Base-by-base conservation (phyloP, 1,284 basidiomycete genomes). In the Ganoderma sinense region DNA sequence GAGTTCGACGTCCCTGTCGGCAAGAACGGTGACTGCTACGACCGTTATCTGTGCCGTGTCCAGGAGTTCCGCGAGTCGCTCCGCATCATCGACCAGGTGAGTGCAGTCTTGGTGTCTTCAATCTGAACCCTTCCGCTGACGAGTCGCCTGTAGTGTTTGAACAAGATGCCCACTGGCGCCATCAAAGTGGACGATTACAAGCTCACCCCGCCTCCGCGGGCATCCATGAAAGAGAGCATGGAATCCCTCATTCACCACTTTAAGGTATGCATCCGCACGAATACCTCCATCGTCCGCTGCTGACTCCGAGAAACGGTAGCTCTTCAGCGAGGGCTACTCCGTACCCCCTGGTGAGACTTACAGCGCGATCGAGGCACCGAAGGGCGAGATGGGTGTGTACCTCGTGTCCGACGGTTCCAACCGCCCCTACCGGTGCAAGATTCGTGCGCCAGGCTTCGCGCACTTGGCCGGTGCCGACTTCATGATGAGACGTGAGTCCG, bases 141-240 rank as follows among this genome's bases (percentile, higher is more conserved):
- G 33, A 65, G 16, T 8, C 31, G 66, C 23, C 56, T 29, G 31
- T 81, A 97, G 89, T 97, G 95, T 80, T 83, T 99, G 75, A 98
- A 99, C 88, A 99, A 99, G 86, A 99, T 99, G 86, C 95, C 97
- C 3, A 87, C 92, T 5, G 97, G 97, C 61, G 96, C 91, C 60
- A 84, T 97, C 85, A 99, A 97, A 85, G 91, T 98, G 40, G 97
- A 99, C 79, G 97, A 99, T 84, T 94, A 98, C 86, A 99, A 99
- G 85, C 91, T 99, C 72, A 93, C 95, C 1, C 96, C 97, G n/a
- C 98, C 97, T 53, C 97, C 98, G 23, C 91, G 97, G 72, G 97
- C 97, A 1, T 92, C 91, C 64, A 99, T 99, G 98, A 99, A 99
- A 85, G 97, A 99, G 86, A 95, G 91, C 82, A 99, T 99, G 97